phyloP scores from a whole-genome alignment of 2,329 filamentous ascomycete genomes.

The Microsporum ferrugineum region DNA sequence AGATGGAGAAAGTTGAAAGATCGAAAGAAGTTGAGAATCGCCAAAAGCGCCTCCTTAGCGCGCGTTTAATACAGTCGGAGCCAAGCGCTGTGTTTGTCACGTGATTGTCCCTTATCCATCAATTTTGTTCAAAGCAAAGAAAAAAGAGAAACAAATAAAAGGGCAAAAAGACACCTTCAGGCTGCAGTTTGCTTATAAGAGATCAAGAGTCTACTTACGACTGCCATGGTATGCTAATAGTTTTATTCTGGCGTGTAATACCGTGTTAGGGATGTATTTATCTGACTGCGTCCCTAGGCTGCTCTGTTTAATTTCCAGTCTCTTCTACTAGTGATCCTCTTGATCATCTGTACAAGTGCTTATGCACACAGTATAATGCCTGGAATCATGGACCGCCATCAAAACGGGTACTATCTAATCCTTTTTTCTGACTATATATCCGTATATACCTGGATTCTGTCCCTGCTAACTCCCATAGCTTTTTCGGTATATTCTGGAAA shows the following conservation, averaged over 20 bases:
- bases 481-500: constrained; percentile 91
- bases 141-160: not conserved
- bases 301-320: constrained; percentile 99
- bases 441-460: not conserved
- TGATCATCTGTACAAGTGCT: constrained; percentile 90
- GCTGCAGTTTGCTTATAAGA: not conserved
- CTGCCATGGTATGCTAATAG: not conserved
- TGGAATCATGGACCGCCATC: constrained; percentile 81
- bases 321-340: constrained; percentile 82
- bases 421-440: not conserved
- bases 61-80: not conserved
- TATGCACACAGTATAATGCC: constrained; percentile 89
- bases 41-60: not conserved
- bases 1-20: no score
- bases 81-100: not conserved
- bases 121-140: not conserved
- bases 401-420: constrained; percentile 57
- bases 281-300: constrained; percentile 45
- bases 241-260: no score
- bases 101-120: not conserved
- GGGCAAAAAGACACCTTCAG: not conserved
- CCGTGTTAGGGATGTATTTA: not conserved
- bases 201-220: not conserved
- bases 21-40: not conserved
- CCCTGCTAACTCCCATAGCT: constrained; percentile 32